A percentile compares a stretch with the other conserved stretches of the same genome.
These are phyloP conservation scores for Hypoxylon lenormandii DNA, from an alignment of 495 filamentous ascomycete genomes.

Conservation along the genomic window DNA sequence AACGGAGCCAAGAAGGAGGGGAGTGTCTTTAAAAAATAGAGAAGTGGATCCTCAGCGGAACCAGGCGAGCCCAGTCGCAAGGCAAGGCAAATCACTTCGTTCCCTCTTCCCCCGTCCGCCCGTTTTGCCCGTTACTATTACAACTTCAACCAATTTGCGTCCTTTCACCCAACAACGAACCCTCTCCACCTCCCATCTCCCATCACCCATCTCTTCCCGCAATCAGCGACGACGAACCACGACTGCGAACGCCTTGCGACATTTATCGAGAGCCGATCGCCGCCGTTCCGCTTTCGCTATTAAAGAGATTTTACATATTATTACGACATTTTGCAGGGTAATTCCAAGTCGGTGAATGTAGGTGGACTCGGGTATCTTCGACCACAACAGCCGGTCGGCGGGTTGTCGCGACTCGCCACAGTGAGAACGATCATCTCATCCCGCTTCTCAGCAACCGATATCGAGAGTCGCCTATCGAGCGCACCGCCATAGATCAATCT, in stretches of 20 bases:
- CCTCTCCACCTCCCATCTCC: conserved; percentile 6
- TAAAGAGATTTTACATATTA: conserved; percentile 22
- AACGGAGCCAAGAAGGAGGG: not conserved
- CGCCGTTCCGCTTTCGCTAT: conserved; percentile 13
- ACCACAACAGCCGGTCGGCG: conserved; percentile 53
- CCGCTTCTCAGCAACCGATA: conserved; percentile 38
- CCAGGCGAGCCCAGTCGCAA: conserved; percentile 44
- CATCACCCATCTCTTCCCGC: conserved; percentile 6
- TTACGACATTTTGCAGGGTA: conserved; percentile 24
- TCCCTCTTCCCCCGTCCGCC: conserved; percentile 36
- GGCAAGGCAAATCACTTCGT: conserved; percentile 33
- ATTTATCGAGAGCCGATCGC: not conserved
- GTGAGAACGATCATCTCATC: conserved; percentile 42
- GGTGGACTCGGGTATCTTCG: conserved; percentile 43
- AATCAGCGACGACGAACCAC: conserved; percentile 34
- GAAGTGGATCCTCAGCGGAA: conserved; percentile 30
- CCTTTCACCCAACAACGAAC: conserved; percentile 34
- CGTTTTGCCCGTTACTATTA: conserved; percentile 41
- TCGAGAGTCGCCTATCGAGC: conserved; percentile 44
- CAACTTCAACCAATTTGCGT: conserved; percentile 31
- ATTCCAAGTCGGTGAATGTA: conserved; percentile 47
- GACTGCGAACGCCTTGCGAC: conserved; percentile 13
- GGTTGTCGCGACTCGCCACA: conserved; percentile 59
- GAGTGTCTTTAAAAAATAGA: conserved; percentile 22
- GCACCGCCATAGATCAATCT: conserved; percentile 39